Base-by-base conservation (phyloP, 2,329 filamentous ascomycete species). In the Pleurostoma richardsiae region DNA sequence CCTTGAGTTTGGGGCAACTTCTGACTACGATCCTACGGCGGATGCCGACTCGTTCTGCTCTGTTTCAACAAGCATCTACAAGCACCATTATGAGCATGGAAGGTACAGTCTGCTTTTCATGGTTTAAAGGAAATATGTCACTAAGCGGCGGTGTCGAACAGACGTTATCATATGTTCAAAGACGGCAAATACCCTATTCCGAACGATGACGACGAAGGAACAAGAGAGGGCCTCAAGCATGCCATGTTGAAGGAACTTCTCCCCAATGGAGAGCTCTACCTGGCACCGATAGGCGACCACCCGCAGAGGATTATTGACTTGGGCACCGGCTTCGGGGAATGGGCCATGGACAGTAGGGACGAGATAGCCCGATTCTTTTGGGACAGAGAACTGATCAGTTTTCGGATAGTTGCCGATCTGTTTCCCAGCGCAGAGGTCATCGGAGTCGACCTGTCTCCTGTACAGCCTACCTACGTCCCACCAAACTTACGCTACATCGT, bases 401-500 rank as follows among this genome's bases (percentile, higher is more conserved):
- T 19, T 61, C 43, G 29, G 44, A 29, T 50, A 76, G 73, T 74
- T 44, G 73, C 69, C 41, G 71, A 75, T 46, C 59, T 56, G 30
- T 72, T 66, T 39, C 71, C 71, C 30, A 68, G 70, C 41, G 71
- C 72, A 38, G 65, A 64, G 33, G 65, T 75, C n/a, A 66, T 71
- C 38, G 73, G 73, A 36, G 65, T 66, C 30, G 69, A 73, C 52
- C 59, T 73, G 10, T 69, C 69, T 7, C 67, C 68, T 5, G 70
- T 72, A n/a, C 69, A 73, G 41, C 68, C 67, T 3, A 56, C 59
- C 29, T 71, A 64, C 58, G 72, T 79, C 5, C 79, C 80, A 4
- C 73, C 77, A 4, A 82, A 81, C 52, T 69, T 79, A 26, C 67
- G 68, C 28, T 81, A 80, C 53, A 64, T 78, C 56, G 68, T 82